Conservation (phyloP, 2,329 filamentous ascomycete species). For the Bipolaris sorokiniana region DNA sequence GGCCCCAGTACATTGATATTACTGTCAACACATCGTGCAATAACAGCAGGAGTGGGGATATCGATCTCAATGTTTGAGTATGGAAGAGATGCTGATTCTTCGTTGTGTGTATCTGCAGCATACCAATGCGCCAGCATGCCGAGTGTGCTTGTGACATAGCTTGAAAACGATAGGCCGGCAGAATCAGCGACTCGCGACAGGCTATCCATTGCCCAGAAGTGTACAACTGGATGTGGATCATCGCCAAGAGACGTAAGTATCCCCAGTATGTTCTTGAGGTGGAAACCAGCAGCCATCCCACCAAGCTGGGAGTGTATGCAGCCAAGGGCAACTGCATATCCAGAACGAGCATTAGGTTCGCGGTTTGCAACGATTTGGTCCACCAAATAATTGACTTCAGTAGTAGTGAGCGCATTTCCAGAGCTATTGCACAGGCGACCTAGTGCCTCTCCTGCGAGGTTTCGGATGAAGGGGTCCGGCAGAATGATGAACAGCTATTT, state of each 20-base stretch:
- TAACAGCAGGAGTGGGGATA: conserved; percentile 78
- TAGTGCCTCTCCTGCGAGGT: conserved; percentile 81
- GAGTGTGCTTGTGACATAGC: conserved; percentile 86
- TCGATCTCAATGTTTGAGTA: conserved; percentile 92
- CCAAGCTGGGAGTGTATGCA: conserved; percentile 95
- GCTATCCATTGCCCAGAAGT: conserved; percentile 95
- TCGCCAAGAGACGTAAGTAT: conserved; percentile 98
- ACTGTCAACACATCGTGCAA: conserved; percentile 90
- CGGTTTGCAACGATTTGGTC: conserved; percentile 94
- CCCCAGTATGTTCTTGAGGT: conserved; percentile 95
- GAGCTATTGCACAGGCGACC: conserved; percentile 84
- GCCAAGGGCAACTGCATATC: conserved; percentile 91
- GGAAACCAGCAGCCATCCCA: conserved; percentile 95
- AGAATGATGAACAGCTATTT: conserved; percentile 74
- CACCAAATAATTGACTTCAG: conserved; percentile 87
- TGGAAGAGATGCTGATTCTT: conserved; percentile 77
- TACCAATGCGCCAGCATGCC: conserved; percentile 96
- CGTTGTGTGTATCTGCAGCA: conserved; percentile 86
- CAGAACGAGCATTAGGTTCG: conserved; percentile 89
- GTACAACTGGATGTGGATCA: conserved; percentile 91
- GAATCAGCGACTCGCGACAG: conserved; percentile 86
- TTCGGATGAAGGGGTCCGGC: conserved; percentile 83
- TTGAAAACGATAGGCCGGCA: conserved; percentile 88
- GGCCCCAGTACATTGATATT: conserved; percentile 95
- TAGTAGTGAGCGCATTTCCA: conserved; percentile 86